Percentiles rank a stretch among this genome's conserved stretches.
Evolutionary conservation across 306 rosid genomes (phyloP).

Genomic region (Canavalia gladiata): DNA sequence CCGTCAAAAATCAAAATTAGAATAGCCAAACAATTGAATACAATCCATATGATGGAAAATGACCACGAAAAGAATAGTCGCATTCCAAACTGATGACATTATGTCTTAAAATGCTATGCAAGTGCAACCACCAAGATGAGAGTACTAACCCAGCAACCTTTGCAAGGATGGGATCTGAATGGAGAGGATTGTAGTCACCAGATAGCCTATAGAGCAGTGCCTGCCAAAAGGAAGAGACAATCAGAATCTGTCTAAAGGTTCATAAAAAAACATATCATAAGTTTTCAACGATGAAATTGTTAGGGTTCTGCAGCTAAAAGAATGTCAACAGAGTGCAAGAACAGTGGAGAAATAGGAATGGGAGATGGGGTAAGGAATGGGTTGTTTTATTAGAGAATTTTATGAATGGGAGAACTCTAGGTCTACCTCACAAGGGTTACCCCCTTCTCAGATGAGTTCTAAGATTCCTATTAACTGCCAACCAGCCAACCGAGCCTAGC

Average conservation of each 20-base stretch:
- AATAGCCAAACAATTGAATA: conserved; percentile 18
- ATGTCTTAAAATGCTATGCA: conserved; percentile 6
- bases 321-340: not conserved
- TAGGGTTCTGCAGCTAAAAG: not conserved
- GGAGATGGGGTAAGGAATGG: not conserved
- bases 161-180: conserved; percentile 87
- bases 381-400: not conserved
- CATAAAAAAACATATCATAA: conserved; percentile 27
- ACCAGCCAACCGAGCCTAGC: not conserved
- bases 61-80: conserved; percentile 10
- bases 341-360: not conserved
- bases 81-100: conserved; percentile 14
- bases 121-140: conserved; percentile 12
- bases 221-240: conserved; percentile 63
- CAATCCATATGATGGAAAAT: conserved; percentile 5
- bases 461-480: not conserved
- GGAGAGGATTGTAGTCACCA: conserved; percentile 94
- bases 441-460: not conserved
- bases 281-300: not conserved
- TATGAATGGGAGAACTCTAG: not conserved
- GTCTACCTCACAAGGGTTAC: not conserved
- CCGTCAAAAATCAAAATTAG: conserved; percentile 35
- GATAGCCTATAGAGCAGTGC: conserved; percentile 90
- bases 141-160: conserved; percentile 89
- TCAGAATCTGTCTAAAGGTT: conserved; percentile 34